Evolutionary conservation across 1,139 yeast genomes (phyloP).

Genomic region (Geotrichum australiense): DNA sequence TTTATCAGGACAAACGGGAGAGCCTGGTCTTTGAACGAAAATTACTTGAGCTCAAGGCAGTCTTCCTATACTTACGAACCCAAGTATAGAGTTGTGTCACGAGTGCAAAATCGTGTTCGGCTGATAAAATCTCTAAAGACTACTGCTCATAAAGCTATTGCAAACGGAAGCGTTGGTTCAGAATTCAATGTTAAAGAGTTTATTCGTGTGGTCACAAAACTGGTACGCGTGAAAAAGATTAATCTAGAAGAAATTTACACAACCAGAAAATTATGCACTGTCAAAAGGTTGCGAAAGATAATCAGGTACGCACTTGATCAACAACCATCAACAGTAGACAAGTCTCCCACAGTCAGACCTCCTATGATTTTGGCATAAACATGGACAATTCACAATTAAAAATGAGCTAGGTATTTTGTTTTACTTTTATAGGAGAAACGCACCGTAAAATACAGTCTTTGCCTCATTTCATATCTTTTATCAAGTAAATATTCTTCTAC

Average conservation of each 20-base stretch:
- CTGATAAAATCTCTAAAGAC: not conserved
- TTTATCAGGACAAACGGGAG: not conserved
- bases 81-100: not conserved
- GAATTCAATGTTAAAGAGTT: not conserved
- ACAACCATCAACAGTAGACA: too few species aligned
- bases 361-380: too few species aligned
- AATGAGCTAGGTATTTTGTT: too few species aligned
- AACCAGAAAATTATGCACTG: too few species aligned
- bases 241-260: not conserved
- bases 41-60: not conserved
- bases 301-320: not conserved
- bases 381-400: too few species aligned
- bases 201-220: not conserved
- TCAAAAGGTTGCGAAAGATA: not conserved
- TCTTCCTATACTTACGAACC: not conserved
- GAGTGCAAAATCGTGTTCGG: not conserved
- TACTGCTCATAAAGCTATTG: not conserved
- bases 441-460: too few species aligned
- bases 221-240: not conserved
- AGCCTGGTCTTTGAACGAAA: constrained; percentile 1
- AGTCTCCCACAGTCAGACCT: too few species aligned
- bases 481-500: too few species aligned
- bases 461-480: too few species aligned
- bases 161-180: not conserved
- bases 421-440: too few species aligned